Evolutionary conservation across 495 filamentous ascomycete genomes (phyloP).

Genomic region (Eremomyces bilateralis): DNA sequence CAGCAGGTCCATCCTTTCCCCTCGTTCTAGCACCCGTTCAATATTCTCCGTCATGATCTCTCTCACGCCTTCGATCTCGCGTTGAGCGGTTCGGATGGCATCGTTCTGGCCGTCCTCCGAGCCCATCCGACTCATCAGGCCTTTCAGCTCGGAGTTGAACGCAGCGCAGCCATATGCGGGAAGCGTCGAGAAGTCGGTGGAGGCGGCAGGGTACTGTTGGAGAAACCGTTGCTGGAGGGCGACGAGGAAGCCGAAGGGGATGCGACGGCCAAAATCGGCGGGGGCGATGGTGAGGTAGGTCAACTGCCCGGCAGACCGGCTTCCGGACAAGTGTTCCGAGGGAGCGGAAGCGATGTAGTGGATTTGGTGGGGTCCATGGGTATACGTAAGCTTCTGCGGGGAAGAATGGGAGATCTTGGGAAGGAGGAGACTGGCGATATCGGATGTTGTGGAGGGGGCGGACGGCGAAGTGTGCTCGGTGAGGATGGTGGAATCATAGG

Average conservation of each 20-base stretch:
- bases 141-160: conserved; percentile 62
- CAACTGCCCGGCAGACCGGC: conserved; percentile 47
- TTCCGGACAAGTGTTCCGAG: conserved; percentile 28
- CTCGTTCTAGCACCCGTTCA: conserved; percentile 80
- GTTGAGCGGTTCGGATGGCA: conserved; percentile 59
- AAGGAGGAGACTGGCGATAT: conserved; percentile 79
- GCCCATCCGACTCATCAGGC: conserved; percentile 66
- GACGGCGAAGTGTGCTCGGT: conserved; percentile 71
- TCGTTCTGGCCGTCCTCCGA: conserved; percentile 53
- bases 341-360: conserved; percentile 86
- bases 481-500: conserved; percentile 76
- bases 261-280: conserved; percentile 54
- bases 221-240: conserved; percentile 83
- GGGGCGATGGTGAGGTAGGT: conserved; percentile 73
- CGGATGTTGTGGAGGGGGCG: conserved; percentile 53
- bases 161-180: conserved; percentile 76
- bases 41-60: conserved; percentile 99
- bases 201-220: conserved; percentile 40
- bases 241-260: conserved; percentile 81
- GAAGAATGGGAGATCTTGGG: conserved; percentile 72
- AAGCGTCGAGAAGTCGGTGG: conserved; percentile 49
- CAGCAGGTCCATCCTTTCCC: conserved; percentile 83
- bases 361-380: conserved; percentile 73
- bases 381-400: conserved; percentile 83
- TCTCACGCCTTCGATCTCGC: conserved; percentile 79